Percentiles rank a stretch among this genome's conserved stretches.
Conservation (phyloP, 2,329 filamentous ascomycete species). For the Cytospora paraplurivora region DNA sequence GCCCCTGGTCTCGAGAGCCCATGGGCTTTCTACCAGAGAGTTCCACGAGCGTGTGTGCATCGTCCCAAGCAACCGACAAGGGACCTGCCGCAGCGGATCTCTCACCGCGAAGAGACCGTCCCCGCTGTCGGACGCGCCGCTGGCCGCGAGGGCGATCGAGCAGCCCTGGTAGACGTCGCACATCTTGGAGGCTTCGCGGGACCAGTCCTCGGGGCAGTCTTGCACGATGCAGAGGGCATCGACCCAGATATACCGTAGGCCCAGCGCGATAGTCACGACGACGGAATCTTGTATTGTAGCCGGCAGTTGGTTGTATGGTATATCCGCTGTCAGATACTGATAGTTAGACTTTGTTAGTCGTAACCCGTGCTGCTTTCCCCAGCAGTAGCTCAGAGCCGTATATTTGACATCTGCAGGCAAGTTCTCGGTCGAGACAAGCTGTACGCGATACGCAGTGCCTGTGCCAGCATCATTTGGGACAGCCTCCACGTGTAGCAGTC, state of each 20-base stretch:
- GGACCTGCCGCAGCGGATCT: neutral
- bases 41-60: neutral
- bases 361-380: slow-evolving; percentile 6
- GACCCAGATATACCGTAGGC: slow-evolving; percentile 8
- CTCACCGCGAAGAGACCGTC: neutral
- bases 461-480: neutral
- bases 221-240: slow-evolving; percentile 17
- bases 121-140: neutral
- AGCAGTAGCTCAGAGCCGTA: slow-evolving; percentile 18
- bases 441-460: neutral
- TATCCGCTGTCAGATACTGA: neutral
- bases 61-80: neutral
- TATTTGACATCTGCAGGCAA: neutral
- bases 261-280: neutral
- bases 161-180: slow-evolving; percentile 5
- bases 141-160: neutral
- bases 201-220: slow-evolving; percentile 1
- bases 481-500: neutral
- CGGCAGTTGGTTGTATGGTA: neutral
- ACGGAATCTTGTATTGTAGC: slow-evolving; percentile 9
- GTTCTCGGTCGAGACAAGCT: neutral
- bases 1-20: neutral
- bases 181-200: neutral
- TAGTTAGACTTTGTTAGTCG: neutral
- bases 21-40: neutral